These are phyloP conservation scores for Nicotiana paniculata DNA, from an alignment of 257 asterid species.

Conservation along the genomic window DNA sequence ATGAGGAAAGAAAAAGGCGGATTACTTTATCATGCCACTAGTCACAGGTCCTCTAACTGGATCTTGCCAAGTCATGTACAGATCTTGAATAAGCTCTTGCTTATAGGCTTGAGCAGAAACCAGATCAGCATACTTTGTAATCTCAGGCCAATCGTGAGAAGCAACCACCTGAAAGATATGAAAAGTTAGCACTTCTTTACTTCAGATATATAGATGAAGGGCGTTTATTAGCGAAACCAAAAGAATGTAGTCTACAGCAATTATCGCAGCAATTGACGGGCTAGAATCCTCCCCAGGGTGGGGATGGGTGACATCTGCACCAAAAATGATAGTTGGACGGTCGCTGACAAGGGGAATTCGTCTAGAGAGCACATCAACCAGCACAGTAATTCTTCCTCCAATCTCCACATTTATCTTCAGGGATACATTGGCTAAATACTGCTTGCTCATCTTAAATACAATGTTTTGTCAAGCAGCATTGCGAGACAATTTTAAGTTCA, in stretches of 20 bases:
- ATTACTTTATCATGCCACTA: slow-evolving; percentile 95
- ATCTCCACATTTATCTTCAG: slow-evolving; percentile 88
- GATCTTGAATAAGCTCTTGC: slow-evolving; percentile 86
- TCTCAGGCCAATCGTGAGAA: slow-evolving; percentile 99
- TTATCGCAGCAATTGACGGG: slow-evolving; percentile 96
- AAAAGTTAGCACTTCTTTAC: background rate
- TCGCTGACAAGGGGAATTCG: slow-evolving; percentile 92
- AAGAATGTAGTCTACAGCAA: background rate
- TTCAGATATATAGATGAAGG: background rate
- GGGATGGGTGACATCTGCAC: slow-evolving; percentile 98
- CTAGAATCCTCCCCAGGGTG: slow-evolving; percentile 99
- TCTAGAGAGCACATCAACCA: slow-evolving; percentile 74
- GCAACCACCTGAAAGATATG: slow-evolving; percentile 73
- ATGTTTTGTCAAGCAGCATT: slow-evolving; percentile 89
- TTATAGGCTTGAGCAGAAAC: slow-evolving; percentile 96
- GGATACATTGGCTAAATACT: slow-evolving; percentile 85
- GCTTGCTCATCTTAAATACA: slow-evolving; percentile 68
- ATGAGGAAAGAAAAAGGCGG: background rate
- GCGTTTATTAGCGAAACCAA: background rate
- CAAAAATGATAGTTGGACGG: slow-evolving; percentile 89
- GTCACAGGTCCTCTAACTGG: slow-evolving; percentile 68
- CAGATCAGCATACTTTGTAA: slow-evolving; percentile 91
- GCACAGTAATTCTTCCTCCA: slow-evolving; percentile 91
- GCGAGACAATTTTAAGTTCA: slow-evolving; percentile 87
- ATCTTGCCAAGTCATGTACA: slow-evolving; percentile 84